Percentiles rank a stretch among this genome's conserved stretches.
Conservation (phyloP, 73 alveolate genomes). For the Paraurostyla sp. region DNA sequence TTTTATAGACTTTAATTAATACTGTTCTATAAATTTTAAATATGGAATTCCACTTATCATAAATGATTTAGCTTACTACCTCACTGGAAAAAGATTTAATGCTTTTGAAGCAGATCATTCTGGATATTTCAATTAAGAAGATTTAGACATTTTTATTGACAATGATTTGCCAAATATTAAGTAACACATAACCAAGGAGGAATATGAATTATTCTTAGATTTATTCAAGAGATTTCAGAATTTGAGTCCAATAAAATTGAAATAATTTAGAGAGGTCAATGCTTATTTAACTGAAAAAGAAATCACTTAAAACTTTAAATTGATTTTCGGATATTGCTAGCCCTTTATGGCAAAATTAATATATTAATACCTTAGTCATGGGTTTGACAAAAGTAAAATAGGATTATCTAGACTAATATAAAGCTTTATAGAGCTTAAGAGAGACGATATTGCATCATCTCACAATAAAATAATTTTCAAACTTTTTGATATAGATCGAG, state of each 20-base stretch:
- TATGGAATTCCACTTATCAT: too few species aligned
- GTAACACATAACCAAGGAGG: neutral
- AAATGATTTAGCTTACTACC: too few species aligned
- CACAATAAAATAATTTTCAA: neutral
- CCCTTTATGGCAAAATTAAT: neutral
- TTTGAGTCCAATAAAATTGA: neutral
- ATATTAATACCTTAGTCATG: neutral
- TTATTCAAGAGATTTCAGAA: neutral
- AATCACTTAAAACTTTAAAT: neutral
- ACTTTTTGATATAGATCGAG: constrained; percentile 7
- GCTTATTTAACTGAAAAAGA: constrained; percentile 12
- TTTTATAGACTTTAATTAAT: too few species aligned
- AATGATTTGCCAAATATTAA: neutral
- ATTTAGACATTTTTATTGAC: neutral
- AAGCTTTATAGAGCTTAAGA: neutral
- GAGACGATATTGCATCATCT: neutral
- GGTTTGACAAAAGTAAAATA: constrained; percentile 25
- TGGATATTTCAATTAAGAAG: neutral
- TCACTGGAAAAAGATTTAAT: too few species aligned
- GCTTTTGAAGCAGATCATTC: too few species aligned
- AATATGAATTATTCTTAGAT: neutral
- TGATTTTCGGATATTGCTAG: neutral
- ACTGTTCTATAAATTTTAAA: too few species aligned
- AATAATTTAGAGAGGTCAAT: neutral
- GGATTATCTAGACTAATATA: neutral